Evolutionary conservation across 2,329 filamentous ascomycete genomes (phyloP), one percentile per base, ranked within the genome.

Genomic region (Aspergillus vadensis): DNA sequence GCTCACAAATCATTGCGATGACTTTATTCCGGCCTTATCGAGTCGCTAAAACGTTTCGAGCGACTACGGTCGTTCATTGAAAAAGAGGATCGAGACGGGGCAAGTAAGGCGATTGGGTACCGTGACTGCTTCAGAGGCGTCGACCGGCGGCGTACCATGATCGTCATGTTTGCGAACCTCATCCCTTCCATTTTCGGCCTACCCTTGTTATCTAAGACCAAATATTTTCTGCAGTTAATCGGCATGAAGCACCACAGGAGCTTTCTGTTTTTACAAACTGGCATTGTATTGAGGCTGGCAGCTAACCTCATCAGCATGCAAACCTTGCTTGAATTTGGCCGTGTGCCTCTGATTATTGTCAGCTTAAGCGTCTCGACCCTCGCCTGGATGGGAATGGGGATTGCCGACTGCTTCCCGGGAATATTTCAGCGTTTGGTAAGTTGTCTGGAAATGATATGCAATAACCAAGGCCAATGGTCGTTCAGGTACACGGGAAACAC

Each of bases 131-230:
- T 72, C 59, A 50, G 44, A 7, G 69, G 67, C 7, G 52, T 57
- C 1, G 69, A 76, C 51, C 61, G 59, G 5, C 69, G 71, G 1
- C 67, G 74, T 9, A 76, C 73, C 2, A 53, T 63, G 17, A 72
- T 77, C 25, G 71, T 75, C 15, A 60, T 71, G 27, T 79, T 81
- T 59, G 76, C 79, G 1, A 78, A 77, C 52, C 64, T 77, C 3
- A 61, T 83, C 7, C 79, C 81, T 0, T 73, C 77, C 54, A 67
- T 82, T 27, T 82, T 82, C 43, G 81, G 81, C 1, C 70, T 83
- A 1, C 72, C 76, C 0, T 71, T 84, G 8, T 70, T 83, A 0
- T 74, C 76, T 1, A 78, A 77, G 50, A 72, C 75, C 2, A 80
- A 76, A 48, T 82, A 82, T 44, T 74, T 74, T 48, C 62, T 75